Conservation (phyloP, 2,329 filamentous ascomycete genomes). For the Cladosporium velox region DNA sequence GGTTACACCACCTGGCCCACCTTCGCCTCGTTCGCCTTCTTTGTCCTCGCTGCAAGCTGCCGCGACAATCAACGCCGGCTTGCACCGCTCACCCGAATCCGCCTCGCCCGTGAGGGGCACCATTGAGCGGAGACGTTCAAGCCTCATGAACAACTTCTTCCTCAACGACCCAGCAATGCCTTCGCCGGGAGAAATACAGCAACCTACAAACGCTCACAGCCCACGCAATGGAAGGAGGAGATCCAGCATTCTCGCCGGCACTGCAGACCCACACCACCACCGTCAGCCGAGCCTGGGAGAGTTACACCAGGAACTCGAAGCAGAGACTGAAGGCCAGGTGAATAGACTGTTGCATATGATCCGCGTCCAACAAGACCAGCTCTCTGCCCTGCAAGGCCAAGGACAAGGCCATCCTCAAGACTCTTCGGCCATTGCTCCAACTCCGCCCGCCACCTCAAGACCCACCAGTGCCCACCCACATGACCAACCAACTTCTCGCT, state of each 20-base stretch:
- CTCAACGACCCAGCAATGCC: slow-evolving; percentile 70
- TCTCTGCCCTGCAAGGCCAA: slow-evolving; percentile 57
- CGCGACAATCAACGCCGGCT: slow-evolving; percentile 73
- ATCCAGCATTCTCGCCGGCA: slow-evolving; percentile 47
- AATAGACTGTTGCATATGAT: slow-evolving; percentile 79
- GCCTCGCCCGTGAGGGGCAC: slow-evolving; percentile 37
- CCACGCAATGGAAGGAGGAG: slow-evolving; percentile 28
- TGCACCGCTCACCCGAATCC: slow-evolving; percentile 50
- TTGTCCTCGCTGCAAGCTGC: slow-evolving; percentile 72
- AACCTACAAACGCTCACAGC: slow-evolving; percentile 31
- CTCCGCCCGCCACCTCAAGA: slow-evolving; percentile 31
- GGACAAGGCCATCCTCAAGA: not conserved
- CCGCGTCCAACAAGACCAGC: slow-evolving; percentile 71
- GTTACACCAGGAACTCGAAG: slow-evolving; percentile 76
- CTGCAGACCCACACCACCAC: slow-evolving; percentile 59
- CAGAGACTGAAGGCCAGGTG: slow-evolving; percentile 77
- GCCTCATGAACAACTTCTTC: slow-evolving; percentile 71
- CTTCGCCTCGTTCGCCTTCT: slow-evolving; percentile 61
- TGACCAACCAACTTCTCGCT: slow-evolving; percentile 26
- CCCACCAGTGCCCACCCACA: slow-evolving; percentile 49
- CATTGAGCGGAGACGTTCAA: slow-evolving; percentile 63
- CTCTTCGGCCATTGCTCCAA: slow-evolving; percentile 34
- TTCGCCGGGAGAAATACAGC: slow-evolving; percentile 68
- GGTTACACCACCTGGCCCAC: slow-evolving; percentile 42
- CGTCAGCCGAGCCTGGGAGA: slow-evolving; percentile 72